phyloP scores from a whole-genome alignment of 345 rosid genomes.

The Eutrema yunnanense region DNA sequence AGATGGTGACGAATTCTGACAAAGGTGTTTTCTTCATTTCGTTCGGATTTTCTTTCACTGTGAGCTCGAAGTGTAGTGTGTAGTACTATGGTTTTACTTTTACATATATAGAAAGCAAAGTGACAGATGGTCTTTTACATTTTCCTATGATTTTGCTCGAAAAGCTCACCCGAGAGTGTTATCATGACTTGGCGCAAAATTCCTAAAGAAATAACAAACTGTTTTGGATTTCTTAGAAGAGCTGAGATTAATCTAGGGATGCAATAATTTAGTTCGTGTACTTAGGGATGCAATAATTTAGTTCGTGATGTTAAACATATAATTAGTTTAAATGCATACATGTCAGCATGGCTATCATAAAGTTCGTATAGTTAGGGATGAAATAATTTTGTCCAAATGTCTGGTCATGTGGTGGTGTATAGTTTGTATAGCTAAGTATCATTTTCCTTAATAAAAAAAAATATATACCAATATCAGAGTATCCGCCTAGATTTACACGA shows the following conservation, averaged over 20 bases:
- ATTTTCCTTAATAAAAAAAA: too few species aligned
- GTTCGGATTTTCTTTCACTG: not conserved
- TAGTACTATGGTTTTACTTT: not conserved
- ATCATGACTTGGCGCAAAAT: slow-evolving; percentile 5
- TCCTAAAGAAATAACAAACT: not conserved
- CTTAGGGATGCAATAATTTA: too few species aligned
- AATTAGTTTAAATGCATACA: too few species aligned
- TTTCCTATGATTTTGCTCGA: not conserved
- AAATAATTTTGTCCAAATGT: too few species aligned
- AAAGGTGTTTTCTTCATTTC: slow-evolving; percentile 40
- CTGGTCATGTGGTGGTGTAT: too few species aligned
- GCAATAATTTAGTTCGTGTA: too few species aligned
- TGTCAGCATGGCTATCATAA: too few species aligned
- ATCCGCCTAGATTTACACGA: too few species aligned
- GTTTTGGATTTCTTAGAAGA: not conserved
- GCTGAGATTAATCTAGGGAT: not conserved
- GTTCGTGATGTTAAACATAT: too few species aligned
- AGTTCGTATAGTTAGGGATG: too few species aligned
- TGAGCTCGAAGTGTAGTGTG: slow-evolving; percentile 5
- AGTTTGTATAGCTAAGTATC: too few species aligned
- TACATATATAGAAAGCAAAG: not conserved
- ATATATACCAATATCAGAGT: too few species aligned
- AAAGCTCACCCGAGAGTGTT: not conserved
- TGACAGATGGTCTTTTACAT: not conserved
- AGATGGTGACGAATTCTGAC: slow-evolving; percentile 30